Base-by-base conservation (phyloP, 2,329 filamentous ascomycete species). In the Exophiala alcalophila region DNA sequence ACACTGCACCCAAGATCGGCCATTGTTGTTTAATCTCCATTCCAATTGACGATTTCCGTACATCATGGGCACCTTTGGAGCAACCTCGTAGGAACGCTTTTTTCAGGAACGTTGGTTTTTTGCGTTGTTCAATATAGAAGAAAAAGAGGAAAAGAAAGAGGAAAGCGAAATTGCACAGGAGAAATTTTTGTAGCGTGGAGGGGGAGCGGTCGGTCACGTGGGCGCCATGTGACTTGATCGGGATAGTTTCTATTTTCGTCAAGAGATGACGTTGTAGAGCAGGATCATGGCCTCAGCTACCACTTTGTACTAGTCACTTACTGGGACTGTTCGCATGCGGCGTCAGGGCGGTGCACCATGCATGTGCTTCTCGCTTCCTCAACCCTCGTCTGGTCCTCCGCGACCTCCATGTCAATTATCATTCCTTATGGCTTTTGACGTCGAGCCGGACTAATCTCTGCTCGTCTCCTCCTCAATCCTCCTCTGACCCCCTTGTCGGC, bases 41-140 rank as follows among this genome's bases (percentile, higher is more conserved):
- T 58, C 55, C 55, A 52, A 44, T 54, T 52, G 55, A 58, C 55
- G 55, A 55, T 57, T 58, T 58, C 55, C 54, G 43, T 58, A 58
- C 48, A 40, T 58, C 55, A 58, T 58, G 55, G 55, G 30, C 40
- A 46, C 38, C 29, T 19, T 21, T 39, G 36, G 42, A 32, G 49
- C 43, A 44, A 49, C 54, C 55, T 58, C 55, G 53, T 56, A 58
- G 54, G 55, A 58, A 58, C 48, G 55, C 55, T 58, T 58, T 54
- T 58, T 51, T 47, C 45, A 53, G 54, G 55, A 57, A 58, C 46
- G 55, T 58, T 56, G 37, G 25, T 42, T 53, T 55, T 57, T 57
- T 58, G 55, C 55, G 55, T 58, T 58, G 55, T 58, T 55, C 53
- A 42, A 54, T 52, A 45, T 45, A 21, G 40, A 40, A 36, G 32